Base-by-base conservation (phyloP, 352 stramenopile genomes). In the Phytopythium aichiense region DNA sequence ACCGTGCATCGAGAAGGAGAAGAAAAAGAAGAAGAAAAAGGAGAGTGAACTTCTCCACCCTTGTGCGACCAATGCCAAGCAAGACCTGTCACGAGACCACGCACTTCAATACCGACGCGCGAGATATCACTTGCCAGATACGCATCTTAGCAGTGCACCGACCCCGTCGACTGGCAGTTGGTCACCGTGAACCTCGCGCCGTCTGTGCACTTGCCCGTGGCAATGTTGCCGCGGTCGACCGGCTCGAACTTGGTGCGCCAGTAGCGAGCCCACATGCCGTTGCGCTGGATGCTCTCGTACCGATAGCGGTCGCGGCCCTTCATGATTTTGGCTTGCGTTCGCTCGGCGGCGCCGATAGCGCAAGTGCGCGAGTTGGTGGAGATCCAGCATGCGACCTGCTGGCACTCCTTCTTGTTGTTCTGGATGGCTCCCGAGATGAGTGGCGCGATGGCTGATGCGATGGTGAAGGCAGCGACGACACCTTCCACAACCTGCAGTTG, bases 161-260 rank as follows among this genome's bases (percentile, higher is more conserved):
- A 51, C 6, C 45, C 45, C 18, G 45, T 51, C 7, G 45, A 51
- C 45, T 51, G 45, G 45, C 45, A 51, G 45, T 51, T 28, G 8
- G 45, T 51, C 1, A 51, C 45, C 23, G 12, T 30, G 45, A 51
- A 51, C 20, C 11, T 30, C 7, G 8, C 9, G 45, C 45, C 45
- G 12, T 51, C 45, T 20, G 45, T 51, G 45, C 45, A 51, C 5
- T 51, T 51, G 45, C 45, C 45, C 6, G 7, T 30, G 18, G 45
- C 45, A 51, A 51, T 51, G 23, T 51, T n/a, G 15, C 45, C 45
- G n/a, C 45, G 45, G 45, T 51, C 45, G 23, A 51, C 12, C 45
- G 45, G 45, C 45, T 51, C 45, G 20, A 51, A 51, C 45, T 18
- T 51, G 45, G 45, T 51, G 45, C 45, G 45, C 45, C 45, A 51